These are phyloP conservation scores for Colletotrichum sp. DNA, from an alignment of 2,329 filamentous ascomycete genomes.

Conservation along the genomic window DNA sequence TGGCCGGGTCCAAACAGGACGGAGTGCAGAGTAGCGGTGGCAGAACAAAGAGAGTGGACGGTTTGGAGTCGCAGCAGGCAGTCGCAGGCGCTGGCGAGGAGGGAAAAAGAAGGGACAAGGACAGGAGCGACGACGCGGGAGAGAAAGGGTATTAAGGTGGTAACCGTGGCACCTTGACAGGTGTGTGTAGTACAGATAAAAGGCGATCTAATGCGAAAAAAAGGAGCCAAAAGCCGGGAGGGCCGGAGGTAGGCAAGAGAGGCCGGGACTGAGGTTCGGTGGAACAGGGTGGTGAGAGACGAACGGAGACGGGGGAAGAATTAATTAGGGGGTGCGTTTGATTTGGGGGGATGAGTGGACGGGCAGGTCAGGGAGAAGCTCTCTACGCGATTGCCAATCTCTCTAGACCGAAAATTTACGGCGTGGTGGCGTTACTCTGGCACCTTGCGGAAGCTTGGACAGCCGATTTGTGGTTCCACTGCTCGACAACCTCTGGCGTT, in stretches of 20 bases:
- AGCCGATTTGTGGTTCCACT: conserved; percentile 20
- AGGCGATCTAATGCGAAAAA: conserved; percentile 8
- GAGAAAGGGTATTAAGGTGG: conserved; percentile 5
- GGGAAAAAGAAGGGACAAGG: neutral
- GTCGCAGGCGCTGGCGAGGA: conserved; percentile 3
- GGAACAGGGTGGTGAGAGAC: conserved; percentile 14
- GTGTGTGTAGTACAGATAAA: neutral
- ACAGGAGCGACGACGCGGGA: neutral
- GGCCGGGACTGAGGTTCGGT: conserved; percentile 16
- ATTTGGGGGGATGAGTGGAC: neutral
- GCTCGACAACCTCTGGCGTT: conserved; percentile 2
- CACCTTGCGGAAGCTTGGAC: conserved; percentile 22
- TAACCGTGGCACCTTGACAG: neutral
- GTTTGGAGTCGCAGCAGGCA: conserved; percentile 6
- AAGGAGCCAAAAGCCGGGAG: conserved; percentile 19
- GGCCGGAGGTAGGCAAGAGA: conserved; percentile 2
- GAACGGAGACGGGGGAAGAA: conserved; percentile 1
- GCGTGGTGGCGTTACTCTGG: conserved; percentile 23
- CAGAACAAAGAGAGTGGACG: conserved; percentile 17
- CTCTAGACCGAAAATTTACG: conserved; percentile 12
- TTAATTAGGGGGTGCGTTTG: conserved; percentile 17
- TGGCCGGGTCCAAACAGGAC: conserved; percentile 1
- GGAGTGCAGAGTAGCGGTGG: neutral
- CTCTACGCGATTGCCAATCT: conserved; percentile 15
- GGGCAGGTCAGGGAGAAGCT: conserved; percentile 9